Conservation (phyloP, 495 filamentous ascomycete species). For the Bathelium albidoporum region DNA sequence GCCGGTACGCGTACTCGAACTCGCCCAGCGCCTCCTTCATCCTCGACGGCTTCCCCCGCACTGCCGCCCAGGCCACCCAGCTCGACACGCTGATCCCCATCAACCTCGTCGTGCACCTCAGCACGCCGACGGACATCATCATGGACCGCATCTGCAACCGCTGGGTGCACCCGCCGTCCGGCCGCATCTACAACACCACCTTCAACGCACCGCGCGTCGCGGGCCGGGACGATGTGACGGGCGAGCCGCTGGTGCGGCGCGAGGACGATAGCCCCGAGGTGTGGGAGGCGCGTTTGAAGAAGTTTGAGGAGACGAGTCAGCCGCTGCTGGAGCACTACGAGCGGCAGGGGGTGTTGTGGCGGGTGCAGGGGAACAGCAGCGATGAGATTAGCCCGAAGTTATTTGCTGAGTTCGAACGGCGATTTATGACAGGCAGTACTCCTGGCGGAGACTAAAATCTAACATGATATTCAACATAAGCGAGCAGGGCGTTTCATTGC, state of each 20-base stretch:
- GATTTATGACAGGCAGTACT: constrained; percentile 41
- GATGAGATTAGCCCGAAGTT: constrained; percentile 90
- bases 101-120: constrained; percentile 71
- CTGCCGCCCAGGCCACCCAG: constrained; percentile 62
- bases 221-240: constrained; percentile 84
- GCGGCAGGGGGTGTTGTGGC: constrained; percentile 74
- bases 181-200: constrained; percentile 84
- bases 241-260: constrained; percentile 72
- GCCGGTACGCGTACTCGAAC: constrained; percentile 41
- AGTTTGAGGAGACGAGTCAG: constrained; percentile 77
- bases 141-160: constrained; percentile 79
- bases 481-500: not conserved
- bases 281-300: constrained; percentile 65
- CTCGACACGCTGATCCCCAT: constrained; percentile 76
- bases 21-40: constrained; percentile 78
- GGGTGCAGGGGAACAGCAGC: constrained; percentile 74
- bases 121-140: constrained; percentile 65
- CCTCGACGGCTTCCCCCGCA: constrained; percentile 93
- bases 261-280: constrained; percentile 78
- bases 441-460: not conserved
- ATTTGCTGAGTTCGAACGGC: constrained; percentile 63
- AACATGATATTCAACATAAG: not conserved
- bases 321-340: constrained; percentile 85
- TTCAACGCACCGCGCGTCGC: constrained; percentile 76
- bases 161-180: constrained; percentile 89